Conservation (phyloP, 441 rosid genomes). For the Euphorbia corollata region DNA sequence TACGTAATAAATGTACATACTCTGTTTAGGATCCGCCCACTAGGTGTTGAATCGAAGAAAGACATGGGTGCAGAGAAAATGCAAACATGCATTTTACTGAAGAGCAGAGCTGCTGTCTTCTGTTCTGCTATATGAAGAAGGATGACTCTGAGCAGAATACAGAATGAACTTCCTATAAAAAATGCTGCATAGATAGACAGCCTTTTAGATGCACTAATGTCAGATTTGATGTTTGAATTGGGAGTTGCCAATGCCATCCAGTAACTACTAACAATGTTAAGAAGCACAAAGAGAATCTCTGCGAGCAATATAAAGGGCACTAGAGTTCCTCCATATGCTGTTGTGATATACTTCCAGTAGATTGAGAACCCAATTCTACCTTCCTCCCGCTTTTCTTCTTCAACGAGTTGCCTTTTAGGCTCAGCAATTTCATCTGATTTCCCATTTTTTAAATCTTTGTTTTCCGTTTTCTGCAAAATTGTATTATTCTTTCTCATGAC, state of each 20-base stretch:
- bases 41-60: conserved; percentile 81
- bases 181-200: conserved; percentile 59
- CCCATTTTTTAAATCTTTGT: conserved; percentile 28
- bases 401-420: conserved; percentile 58
- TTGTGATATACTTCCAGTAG: conserved; percentile 69
- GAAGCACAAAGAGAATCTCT: conserved; percentile 53
- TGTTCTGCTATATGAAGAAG: conserved; percentile 59
- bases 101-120: conserved; percentile 71
- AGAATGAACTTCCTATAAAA: conserved; percentile 61
- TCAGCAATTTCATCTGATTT: conserved; percentile 29
- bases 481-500: conserved; percentile 10
- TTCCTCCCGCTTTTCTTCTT: conserved; percentile 93
- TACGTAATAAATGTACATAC: conserved; percentile 21
- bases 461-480: conserved; percentile 30
- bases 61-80: conserved; percentile 82
- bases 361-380: conserved; percentile 65
- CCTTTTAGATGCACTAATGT: conserved; percentile 36
- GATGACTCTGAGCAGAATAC: conserved; percentile 51
- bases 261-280: conserved; percentile 80
- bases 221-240: conserved; percentile 43
- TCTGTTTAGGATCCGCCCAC: conserved; percentile 69
- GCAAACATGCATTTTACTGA: conserved; percentile 60
- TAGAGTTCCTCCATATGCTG: conserved; percentile 78
- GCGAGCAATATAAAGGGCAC: conserved; percentile 66
- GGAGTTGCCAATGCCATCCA: conserved; percentile 98